A percentile compares a stretch with the other conserved stretches of the same genome.
Evolutionary conservation across 768 basidiomycete species (phyloP).

Genomic region (Leccinum longicurvipes): DNA sequence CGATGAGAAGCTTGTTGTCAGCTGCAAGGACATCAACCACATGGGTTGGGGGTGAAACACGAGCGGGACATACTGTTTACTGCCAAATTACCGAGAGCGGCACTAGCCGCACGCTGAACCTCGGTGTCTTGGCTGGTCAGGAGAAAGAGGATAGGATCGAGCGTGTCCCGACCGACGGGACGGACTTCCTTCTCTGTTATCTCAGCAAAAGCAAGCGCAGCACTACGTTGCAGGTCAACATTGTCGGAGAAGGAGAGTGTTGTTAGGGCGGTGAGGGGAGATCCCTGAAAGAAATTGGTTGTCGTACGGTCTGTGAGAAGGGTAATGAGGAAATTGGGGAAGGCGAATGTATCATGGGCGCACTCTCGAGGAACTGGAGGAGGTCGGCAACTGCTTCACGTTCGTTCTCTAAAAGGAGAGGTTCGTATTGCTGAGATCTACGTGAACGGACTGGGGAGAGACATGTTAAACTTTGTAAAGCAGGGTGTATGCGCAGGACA

Average conservation of each 20-base stretch:
- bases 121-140: conserved; percentile 97
- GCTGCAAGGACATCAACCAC: conserved; percentile 45
- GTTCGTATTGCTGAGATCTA: conserved; percentile 84
- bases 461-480: conserved; percentile 13
- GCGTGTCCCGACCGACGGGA: conserved; percentile 92
- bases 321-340: not conserved
- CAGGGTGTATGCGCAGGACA: conserved; percentile 15
- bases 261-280: conserved; percentile 88
- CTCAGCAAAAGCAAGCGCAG: conserved; percentile 97
- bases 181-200: conserved; percentile 99
- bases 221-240: conserved; percentile 96
- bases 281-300: conserved; percentile 97
- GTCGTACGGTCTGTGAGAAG: conserved; percentile 72
- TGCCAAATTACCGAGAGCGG: conserved; percentile 94
- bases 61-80: conserved; percentile 80
- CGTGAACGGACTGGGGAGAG: conserved; percentile 64
- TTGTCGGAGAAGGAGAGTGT: conserved; percentile 99
- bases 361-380: conserved; percentile 96
- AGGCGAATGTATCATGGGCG: conserved; percentile 26
- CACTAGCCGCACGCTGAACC: conserved; percentile 96
- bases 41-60: conserved; percentile 13
- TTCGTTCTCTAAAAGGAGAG: conserved; percentile 86
- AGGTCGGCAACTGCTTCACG: conserved; percentile 97
- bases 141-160: conserved; percentile 97
- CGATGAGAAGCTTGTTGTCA: conserved; percentile 98